These are phyloP conservation scores for Chenopodium formosanum DNA, from an alignment of 148 eudicot genomes.

Conservation along the genomic window DNA sequence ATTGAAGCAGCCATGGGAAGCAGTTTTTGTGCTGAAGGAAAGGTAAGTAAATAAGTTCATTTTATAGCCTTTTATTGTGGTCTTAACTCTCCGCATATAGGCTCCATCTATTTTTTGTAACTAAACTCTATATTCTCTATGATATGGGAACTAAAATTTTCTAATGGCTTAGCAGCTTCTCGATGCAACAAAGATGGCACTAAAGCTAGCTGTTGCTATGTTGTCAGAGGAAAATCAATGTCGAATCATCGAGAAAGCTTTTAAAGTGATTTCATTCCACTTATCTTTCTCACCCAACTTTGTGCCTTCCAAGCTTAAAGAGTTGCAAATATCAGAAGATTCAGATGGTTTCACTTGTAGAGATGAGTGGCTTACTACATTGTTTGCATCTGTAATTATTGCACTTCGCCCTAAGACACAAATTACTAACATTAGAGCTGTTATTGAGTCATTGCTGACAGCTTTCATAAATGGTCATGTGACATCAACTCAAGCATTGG, in stretches of 20 bases:
- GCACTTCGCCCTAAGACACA: constrained; percentile 70
- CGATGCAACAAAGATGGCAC: constrained; percentile 56
- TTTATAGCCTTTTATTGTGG: background rate
- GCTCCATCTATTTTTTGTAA: background rate
- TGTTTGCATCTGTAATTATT: constrained; percentile 77
- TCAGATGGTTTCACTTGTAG: constrained; percentile 32
- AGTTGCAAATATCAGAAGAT: constrained; percentile 29
- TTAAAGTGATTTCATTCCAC: constrained; percentile 41
- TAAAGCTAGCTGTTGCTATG: constrained; percentile 68
- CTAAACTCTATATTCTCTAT: background rate
- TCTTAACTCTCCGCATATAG: background rate
- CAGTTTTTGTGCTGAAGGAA: constrained; percentile 26
- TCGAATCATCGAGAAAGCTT: constrained; percentile 57
- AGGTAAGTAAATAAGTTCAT: constrained; percentile 33
- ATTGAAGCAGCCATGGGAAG: constrained; percentile 32
- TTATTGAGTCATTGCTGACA: constrained; percentile 44
- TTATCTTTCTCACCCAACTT: constrained; percentile 30
- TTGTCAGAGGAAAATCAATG: constrained; percentile 63
- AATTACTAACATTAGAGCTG: constrained; percentile 38
- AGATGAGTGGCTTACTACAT: constrained; percentile 67
- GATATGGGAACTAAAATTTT: constrained; percentile 16
- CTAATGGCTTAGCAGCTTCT: constrained; percentile 63
- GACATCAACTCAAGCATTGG: constrained; percentile 92
- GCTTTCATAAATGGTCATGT: constrained; percentile 55
- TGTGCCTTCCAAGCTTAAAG: constrained; percentile 34